phyloP scores from a whole-genome alignment of 192 early-diverging fungal species.

The Ambispora gerdemannii region DNA sequence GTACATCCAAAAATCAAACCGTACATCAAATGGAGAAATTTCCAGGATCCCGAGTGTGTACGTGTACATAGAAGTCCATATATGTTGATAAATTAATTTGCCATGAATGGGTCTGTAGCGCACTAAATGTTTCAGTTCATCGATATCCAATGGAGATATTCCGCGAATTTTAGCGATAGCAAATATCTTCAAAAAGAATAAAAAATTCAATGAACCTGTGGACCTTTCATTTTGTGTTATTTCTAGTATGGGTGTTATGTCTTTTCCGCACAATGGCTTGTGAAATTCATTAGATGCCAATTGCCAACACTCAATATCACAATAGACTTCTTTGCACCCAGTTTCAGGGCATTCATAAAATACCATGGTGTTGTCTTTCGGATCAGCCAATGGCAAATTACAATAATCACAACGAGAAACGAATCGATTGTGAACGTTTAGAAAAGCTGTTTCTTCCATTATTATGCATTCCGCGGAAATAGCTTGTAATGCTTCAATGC shows the following conservation, averaged over 20 bases:
- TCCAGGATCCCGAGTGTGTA: background rate
- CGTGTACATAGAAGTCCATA: background rate
- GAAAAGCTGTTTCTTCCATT: background rate
- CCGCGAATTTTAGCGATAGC: background rate
- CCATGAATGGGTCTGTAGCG: background rate
- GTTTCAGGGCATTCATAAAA: background rate
- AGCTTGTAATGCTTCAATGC: background rate
- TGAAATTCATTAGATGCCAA: background rate
- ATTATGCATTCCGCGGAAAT: background rate
- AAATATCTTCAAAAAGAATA: slow-evolving; percentile 1
- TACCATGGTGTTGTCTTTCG: background rate
- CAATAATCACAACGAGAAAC: slow-evolving; percentile 4
- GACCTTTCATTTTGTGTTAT: too few relatives aligned
- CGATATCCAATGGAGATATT: slow-evolving; percentile 13
- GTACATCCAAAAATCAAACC: slow-evolving; percentile 19
- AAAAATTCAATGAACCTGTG: too few relatives aligned
- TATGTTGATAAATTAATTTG: background rate
- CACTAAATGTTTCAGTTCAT: background rate
- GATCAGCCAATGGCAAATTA: background rate
- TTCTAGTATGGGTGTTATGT: too few relatives aligned
- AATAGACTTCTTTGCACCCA: slow-evolving; percentile 2
- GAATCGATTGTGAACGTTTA: background rate
- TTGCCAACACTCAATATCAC: background rate
- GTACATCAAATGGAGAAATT: slow-evolving; percentile 7
- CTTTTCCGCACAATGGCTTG: background rate